A percentile compares a stretch with the other conserved stretches of the same genome.
Evolutionary conservation across 129 eudicot species (phyloP).

Genomic region (Lactuca saligna): DNA sequence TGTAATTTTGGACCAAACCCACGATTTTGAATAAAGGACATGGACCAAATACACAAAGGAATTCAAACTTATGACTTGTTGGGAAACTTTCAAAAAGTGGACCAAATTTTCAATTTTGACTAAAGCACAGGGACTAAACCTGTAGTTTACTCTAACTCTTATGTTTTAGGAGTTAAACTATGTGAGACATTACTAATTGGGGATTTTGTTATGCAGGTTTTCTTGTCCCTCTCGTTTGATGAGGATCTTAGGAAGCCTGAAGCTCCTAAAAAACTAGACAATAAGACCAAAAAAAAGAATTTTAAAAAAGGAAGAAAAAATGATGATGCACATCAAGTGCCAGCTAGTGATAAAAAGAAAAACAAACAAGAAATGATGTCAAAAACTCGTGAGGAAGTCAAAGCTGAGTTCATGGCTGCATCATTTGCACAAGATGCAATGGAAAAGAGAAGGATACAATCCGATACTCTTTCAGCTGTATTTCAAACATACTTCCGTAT

Average conservation of each 20-base stretch:
- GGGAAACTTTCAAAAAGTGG: no score
- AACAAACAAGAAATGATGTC: constrained; percentile 59
- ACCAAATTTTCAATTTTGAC: neutral
- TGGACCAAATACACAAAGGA: neutral
- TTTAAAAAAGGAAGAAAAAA: constrained; percentile 49
- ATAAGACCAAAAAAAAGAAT: constrained; percentile 44
- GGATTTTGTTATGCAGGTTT: constrained; percentile 41
- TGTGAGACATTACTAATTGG: neutral
- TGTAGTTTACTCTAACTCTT: neutral
- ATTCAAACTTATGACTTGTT: neutral
- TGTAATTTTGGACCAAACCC: neutral
- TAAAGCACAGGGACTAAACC: neutral
- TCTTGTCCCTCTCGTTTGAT: constrained; percentile 73
- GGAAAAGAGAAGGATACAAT: constrained; percentile 70
- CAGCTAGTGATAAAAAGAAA: constrained; percentile 62
- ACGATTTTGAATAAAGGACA: neutral
- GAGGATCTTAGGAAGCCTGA: constrained; percentile 78
- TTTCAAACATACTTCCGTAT: constrained; percentile 76
- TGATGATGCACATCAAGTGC: constrained; percentile 44
- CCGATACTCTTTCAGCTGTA: constrained; percentile 74
- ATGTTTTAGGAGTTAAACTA: neutral
- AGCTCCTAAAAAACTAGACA: constrained; percentile 39
- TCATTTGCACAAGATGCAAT: constrained; percentile 64
- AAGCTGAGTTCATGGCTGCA: constrained; percentile 86
- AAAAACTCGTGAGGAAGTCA: constrained; percentile 86